Conservation (phyloP, 352 stramenopile species). For the Sclerospora graminicola region DNA sequence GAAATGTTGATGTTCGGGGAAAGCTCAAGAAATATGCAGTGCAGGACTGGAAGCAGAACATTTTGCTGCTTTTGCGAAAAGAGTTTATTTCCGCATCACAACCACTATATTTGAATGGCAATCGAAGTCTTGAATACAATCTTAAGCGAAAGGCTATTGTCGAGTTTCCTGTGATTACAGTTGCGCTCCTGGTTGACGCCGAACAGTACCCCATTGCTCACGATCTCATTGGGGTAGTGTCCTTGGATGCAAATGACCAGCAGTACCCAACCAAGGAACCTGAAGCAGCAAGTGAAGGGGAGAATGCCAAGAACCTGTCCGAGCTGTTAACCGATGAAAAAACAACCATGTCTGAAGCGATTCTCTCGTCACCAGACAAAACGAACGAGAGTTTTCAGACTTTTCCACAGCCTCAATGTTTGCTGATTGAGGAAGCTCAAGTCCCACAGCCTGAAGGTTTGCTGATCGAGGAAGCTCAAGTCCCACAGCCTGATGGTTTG, state of each 20-base stretch:
- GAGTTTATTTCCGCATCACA: constrained; percentile 62
- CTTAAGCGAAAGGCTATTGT: no score
- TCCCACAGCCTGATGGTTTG: no score
- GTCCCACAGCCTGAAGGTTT: no score
- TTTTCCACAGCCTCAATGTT: constrained; percentile 3
- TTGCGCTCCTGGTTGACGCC: constrained; percentile 33
- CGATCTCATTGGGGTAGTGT: no score
- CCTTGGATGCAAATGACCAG: no score
- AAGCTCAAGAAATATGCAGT: no score
- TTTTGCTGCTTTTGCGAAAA: no score
- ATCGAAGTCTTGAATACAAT: constrained; percentile 48
- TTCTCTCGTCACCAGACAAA: constrained; percentile 18
- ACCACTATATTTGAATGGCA: constrained; percentile 60
- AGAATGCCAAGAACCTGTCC: constrained; percentile 1
- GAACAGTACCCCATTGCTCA: no score
- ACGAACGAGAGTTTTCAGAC: neutral
- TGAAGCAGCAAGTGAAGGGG: neutral
- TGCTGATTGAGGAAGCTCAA: no score
- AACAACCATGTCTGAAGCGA: constrained; percentile 1
- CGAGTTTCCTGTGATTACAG: constrained; percentile 66
- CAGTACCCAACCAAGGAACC: neutral
- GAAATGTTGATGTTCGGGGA: constrained; percentile 60
- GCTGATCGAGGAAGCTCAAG: no score
- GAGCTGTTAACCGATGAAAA: constrained; percentile 5
- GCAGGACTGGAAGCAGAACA: no score